A percentile compares a stretch with the other conserved stretches of the same genome.
These are phyloP conservation scores for Bruguiera parviflora DNA, from an alignment of 345 rosid genomes.

Conservation along the genomic window DNA sequence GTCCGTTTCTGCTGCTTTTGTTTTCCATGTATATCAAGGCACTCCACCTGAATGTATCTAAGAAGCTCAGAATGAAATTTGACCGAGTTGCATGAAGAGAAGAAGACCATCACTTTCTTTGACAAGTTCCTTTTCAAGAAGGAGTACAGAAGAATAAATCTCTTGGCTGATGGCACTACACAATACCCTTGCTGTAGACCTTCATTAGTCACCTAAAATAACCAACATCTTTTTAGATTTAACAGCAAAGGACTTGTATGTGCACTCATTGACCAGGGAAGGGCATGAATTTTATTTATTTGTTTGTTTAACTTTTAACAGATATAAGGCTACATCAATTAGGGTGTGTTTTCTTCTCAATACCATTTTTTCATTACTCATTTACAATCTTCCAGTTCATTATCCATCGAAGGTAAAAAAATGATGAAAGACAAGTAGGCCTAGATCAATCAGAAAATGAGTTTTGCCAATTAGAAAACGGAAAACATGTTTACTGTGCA, in stretches of 20 bases:
- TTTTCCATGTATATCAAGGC: conserved; percentile 88
- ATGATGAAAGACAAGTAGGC: too few relatives aligned
- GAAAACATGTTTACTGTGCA: too few relatives aligned
- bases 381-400: too few relatives aligned
- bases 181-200: conserved; percentile 96
- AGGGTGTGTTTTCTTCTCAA: too few relatives aligned
- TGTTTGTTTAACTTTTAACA: too few relatives aligned
- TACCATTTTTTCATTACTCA: too few relatives aligned
- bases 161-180: conserved; percentile 73
- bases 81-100: conserved; percentile 97
- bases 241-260: conserved; percentile 2
- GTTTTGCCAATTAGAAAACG: too few relatives aligned
- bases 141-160: conserved; percentile 82
- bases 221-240: conserved; percentile 11
- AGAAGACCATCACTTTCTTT: conserved; percentile 97
- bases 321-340: too few relatives aligned
- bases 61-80: conserved; percentile 85
- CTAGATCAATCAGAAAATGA: too few relatives aligned
- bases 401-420: too few relatives aligned
- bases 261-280: not conserved
- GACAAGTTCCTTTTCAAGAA: conserved; percentile 82
- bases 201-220: conserved; percentile 85
- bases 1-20: conserved; percentile 91
- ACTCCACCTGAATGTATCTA: conserved; percentile 67
- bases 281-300: not conserved